These are phyloP conservation scores for Coemansia asiatica DNA, from an alignment of 192 early-diverging fungal genomes.

Conservation along the genomic window DNA sequence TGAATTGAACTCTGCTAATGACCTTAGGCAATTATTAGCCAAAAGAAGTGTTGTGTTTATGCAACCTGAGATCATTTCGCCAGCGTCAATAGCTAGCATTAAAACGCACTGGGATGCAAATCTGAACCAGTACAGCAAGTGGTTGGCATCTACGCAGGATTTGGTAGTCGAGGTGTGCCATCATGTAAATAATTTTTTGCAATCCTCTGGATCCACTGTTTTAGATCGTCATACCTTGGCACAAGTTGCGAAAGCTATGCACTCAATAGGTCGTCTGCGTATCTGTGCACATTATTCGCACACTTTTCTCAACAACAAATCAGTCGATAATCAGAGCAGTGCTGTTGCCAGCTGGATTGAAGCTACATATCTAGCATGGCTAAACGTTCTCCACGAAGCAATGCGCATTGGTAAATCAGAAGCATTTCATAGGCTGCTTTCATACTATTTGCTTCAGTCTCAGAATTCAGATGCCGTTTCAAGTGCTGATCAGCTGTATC, in stretches of 20 bases:
- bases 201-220: too few species aligned
- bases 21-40: neutral
- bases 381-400: neutral
- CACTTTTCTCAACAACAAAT: neutral
- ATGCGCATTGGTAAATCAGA: neutral
- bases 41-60: slow-evolving; percentile 29
- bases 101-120: neutral
- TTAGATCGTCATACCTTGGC: neutral
- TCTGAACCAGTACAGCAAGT: slow-evolving; percentile 16
- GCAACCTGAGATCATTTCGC: slow-evolving; percentile 13
- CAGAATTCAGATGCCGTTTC: neutral
- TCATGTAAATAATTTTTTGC: neutral
- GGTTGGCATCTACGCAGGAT: slow-evolving; percentile 12
- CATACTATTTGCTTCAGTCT: neutral
- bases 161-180: slow-evolving; percentile 1
- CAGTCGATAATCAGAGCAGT: neutral
- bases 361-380: slow-evolving; percentile 24
- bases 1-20: slow-evolving; percentile 7
- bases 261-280: slow-evolving; percentile 21
- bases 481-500: neutral
- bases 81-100: neutral
- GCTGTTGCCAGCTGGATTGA: slow-evolving; percentile 23
- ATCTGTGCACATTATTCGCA: slow-evolving; percentile 19
- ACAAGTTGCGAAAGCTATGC: slow-evolving; percentile 4
- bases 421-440: neutral